Evolutionary conservation across 1,284 basidiomycete species (phyloP).

Genomic region (Taiwanofungus camphoratus): DNA sequence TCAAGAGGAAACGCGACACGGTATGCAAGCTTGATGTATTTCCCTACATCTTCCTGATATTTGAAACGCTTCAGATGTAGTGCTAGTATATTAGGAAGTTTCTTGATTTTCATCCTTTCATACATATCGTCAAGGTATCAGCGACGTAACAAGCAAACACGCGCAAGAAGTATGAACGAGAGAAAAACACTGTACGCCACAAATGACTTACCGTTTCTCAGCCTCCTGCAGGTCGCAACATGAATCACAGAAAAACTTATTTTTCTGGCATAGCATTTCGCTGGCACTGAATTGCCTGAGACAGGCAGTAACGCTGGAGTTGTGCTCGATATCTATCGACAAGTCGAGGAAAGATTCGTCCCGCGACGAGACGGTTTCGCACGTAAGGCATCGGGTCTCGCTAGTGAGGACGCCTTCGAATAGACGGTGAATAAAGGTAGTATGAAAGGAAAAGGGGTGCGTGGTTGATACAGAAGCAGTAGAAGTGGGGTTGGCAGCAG

Average conservation of each 20-base stretch:
- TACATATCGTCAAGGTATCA: background rate
- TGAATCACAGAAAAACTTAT: conserved; percentile 98
- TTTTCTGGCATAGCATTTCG: conserved; percentile 96
- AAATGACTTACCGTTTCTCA: conserved; percentile 73
- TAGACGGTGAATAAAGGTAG: conserved; percentile 85
- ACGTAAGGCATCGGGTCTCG: conserved; percentile 95
- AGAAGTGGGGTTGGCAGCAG: conserved; percentile 14
- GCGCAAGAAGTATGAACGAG: no score
- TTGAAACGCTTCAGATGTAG: conserved; percentile 86
- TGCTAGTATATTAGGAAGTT: conserved; percentile 89
- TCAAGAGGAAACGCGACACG: conserved; percentile 95
- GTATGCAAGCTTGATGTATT: conserved; percentile 92
- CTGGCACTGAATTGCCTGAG: conserved; percentile 94
- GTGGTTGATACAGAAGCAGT: conserved; percentile 17
- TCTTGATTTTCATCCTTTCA: conserved; percentile 94
- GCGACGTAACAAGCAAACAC: conserved; percentile 1
- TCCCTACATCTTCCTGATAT: conserved; percentile 85
- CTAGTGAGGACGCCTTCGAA: conserved; percentile 94
- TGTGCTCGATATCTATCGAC: conserved; percentile 97
- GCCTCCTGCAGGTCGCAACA: conserved; percentile 97
- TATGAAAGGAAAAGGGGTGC: conserved; percentile 31
- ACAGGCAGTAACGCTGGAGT: conserved; percentile 93
- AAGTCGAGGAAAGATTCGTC: conserved; percentile 97
- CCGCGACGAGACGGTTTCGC: conserved; percentile 94
- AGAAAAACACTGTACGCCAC: no score